Base-by-base conservation (phyloP, 1,284 basidiomycete species). In the Cryptococcus neoformans region DNA sequence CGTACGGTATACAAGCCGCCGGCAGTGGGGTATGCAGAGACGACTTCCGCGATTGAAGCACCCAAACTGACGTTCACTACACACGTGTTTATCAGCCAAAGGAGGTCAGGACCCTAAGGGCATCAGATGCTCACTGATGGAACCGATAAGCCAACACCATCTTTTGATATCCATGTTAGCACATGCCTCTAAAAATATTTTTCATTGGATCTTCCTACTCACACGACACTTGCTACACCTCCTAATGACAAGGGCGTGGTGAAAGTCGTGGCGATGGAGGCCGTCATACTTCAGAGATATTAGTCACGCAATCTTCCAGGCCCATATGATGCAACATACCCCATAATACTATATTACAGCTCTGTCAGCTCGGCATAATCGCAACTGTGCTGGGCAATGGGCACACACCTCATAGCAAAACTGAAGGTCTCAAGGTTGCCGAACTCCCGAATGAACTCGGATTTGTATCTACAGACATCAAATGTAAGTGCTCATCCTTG, bases 401-500 rank as follows among this genome's bases (percentile, higher is more conserved):
- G 16, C 11, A 56, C 58, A 42, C 52, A 64, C 65, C 55, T 62
- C 64, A 67, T 69, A 28, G 70, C 72, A 44, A 74, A 74, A 47
- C 67, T 69, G 57, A 73, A 74, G 3, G 73, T 74, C 50, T 69
- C 70, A n/a, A 73, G 54, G 57, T 72, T 72, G 39, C 70, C 70
- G 48, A 72, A 72, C 54, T 72, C 70, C 54, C 70, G 60, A 7
- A 70, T 56, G 56, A 72, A 69, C 52, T 72, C 70, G n/a, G 64
- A 66, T 53, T 67, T 66, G 57, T 68, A 70, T 34, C 58, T 64
- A 35, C 10, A 34, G 28, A 28, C 28, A 28, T 0, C 28, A 28
- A 28, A 28, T 28, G 28, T 28, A 14, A 16, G 5, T 8, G n/a
- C 14, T 44, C 16, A 21, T 44, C 8, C 21, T 21, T 16, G 42